Percentiles rank a stretch among this genome's conserved stretches.
Conservation (phyloP, 352 stramenopile species). For the Globisporangium apiculatum region DNA sequence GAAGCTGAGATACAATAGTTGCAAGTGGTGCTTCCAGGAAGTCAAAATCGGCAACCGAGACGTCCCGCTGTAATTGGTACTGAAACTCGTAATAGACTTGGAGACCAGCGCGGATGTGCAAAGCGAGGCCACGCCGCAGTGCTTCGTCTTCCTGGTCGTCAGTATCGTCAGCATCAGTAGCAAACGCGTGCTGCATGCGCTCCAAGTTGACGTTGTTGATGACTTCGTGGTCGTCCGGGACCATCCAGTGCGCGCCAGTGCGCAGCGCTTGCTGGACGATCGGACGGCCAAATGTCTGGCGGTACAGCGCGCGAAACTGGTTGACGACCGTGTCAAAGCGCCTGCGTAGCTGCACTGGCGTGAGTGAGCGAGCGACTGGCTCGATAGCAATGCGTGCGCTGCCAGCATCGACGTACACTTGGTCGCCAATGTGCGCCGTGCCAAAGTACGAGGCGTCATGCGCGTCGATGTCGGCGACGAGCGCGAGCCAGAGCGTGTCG, state of each 20-base stretch:
- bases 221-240: constrained; percentile 74
- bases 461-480: constrained; percentile 30
- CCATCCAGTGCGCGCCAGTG: constrained; percentile 66
- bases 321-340: constrained; percentile 25
- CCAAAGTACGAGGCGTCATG: constrained; percentile 33
- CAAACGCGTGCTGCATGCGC: constrained; percentile 26
- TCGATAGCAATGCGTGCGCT: constrained; percentile 21
- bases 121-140: constrained; percentile 22
- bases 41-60: constrained; percentile 30
- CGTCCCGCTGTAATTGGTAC: constrained; percentile 46
- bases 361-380: constrained; percentile 9
- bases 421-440: constrained; percentile 46
- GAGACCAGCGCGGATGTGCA: constrained; percentile 51
- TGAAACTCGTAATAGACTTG: constrained; percentile 67
- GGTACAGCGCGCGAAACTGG: constrained; percentile 53
- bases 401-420: constrained; percentile 49
- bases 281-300: constrained; percentile 38
- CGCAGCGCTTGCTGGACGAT: constrained; percentile 46
- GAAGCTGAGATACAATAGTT: constrained; percentile 25
- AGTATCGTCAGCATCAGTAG: background rate
- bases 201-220: constrained; percentile 69
- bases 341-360: constrained; percentile 1
- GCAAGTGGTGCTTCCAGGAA: constrained; percentile 31
- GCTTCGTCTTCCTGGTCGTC: constrained; percentile 13
- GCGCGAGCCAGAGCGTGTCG: constrained; percentile 30